These are phyloP conservation scores for Ciborinia camelliae DNA, from an alignment of 2,329 filamentous ascomycete species.

Conservation along the genomic window DNA sequence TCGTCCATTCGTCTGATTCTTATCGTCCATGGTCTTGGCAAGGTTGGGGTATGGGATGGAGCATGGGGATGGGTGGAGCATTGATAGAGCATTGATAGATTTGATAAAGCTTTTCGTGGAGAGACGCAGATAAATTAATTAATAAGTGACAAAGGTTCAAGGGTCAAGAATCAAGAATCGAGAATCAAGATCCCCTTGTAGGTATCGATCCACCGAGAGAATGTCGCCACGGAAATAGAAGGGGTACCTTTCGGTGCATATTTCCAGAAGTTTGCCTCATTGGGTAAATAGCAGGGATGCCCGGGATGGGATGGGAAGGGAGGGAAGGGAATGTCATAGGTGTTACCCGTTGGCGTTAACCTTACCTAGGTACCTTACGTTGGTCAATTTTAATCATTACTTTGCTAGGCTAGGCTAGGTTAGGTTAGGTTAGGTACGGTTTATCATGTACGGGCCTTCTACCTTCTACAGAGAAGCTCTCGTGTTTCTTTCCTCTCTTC, in stretches of 20 bases:
- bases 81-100: too few relatives aligned
- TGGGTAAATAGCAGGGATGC: neutral
- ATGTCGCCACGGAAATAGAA: slow-evolving; percentile 7
- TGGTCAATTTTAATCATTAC: too few relatives aligned
- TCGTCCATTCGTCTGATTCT: neutral
- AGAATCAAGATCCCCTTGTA: neutral
- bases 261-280: slow-evolving; percentile 12
- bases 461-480: neutral
- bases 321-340: neutral
- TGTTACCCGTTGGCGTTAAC: neutral
- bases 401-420: too few relatives aligned
- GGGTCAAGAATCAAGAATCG: too few relatives aligned
- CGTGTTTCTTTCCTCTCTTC: neutral
- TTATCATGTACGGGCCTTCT: neutral
- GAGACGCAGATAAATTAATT: neutral
- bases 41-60: neutral
- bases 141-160: too few relatives aligned
- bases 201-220: too few relatives aligned
- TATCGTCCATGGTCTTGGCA: neutral
- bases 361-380: too few relatives aligned
- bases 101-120: neutral
- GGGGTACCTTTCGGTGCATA: slow-evolving; percentile 11
- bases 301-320: neutral
- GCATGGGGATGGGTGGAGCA: too few relatives aligned
- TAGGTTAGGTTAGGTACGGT: too few relatives aligned